Percentiles rank a stretch among this genome's conserved stretches.
Conservation (phyloP, 306 rosid genomes). For the Datisca glomerata region DNA sequence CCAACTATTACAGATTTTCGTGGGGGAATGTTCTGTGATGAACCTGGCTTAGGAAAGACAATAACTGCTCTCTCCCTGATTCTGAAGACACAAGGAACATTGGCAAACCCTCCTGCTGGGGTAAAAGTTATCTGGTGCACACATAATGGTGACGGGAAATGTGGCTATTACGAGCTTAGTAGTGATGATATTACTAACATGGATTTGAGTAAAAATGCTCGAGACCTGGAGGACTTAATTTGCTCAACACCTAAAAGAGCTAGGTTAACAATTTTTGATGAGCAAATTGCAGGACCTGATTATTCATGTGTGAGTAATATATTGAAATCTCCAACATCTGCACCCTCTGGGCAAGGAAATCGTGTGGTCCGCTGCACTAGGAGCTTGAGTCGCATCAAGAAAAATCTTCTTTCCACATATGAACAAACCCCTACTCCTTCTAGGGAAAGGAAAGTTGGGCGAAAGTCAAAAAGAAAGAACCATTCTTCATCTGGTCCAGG, state of each 20-base stretch:
- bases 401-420: conserved; percentile 29
- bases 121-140: conserved; percentile 55
- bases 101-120: conserved; percentile 68
- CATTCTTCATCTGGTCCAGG: conserved; percentile 23
- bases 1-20: conserved; percentile 74
- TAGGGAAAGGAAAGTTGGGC: conserved; percentile 20
- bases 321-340: conserved; percentile 31
- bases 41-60: conserved; percentile 98
- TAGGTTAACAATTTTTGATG: conserved; percentile 26
- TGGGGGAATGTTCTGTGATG: conserved; percentile 97
- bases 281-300: conserved; percentile 16
- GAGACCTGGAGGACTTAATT: conserved; percentile 23
- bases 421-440: conserved; percentile 33
- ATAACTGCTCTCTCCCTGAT: conserved; percentile 85
- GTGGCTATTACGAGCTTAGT: conserved; percentile 80
- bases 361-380: conserved; percentile 31
- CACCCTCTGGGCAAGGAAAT: conserved; percentile 27
- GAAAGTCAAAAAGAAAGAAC: conserved; percentile 19
- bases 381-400: conserved; percentile 43
- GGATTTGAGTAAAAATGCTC: conserved; percentile 21
- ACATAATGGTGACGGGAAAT: conserved; percentile 55
- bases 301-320: conserved; percentile 27
- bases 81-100: conserved; percentile 66
- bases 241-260: conserved; percentile 50
- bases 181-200: conserved; percentile 37